Evolutionary conservation across 23 red algal genomes (phyloP).

Genomic region (Gracilaria gracilis): DNA sequence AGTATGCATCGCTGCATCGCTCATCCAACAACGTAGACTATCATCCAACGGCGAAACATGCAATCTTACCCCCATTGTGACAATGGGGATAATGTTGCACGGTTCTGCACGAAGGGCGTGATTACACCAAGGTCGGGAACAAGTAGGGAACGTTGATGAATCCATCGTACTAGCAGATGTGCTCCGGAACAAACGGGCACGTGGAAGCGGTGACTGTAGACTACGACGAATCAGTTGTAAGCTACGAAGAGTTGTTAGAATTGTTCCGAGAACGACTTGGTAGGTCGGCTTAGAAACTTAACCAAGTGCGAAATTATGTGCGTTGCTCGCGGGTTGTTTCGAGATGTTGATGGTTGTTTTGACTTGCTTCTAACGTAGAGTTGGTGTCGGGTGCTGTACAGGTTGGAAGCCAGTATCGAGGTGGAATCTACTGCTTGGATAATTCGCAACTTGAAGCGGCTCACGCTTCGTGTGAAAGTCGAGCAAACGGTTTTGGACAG

Average conservation of each 20-base stretch:
- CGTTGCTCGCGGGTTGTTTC: neutral
- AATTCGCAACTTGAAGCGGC: slow-evolving; percentile 51
- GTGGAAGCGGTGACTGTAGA: slow-evolving; percentile 74
- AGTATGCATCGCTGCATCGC: no score
- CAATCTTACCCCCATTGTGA: no score
- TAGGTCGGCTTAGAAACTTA: slow-evolving; percentile 51
- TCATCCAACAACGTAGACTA: no score
- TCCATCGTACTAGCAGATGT: slow-evolving; percentile 73
- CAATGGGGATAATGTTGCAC: no score
- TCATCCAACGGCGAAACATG: no score
- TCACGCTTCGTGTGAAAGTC: slow-evolving; percentile 36
- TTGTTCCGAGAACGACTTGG: slow-evolving; percentile 71
- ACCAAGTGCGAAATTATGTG: slow-evolving; percentile 77
- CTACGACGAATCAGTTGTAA: slow-evolving; percentile 70
- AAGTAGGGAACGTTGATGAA: slow-evolving; percentile 55
- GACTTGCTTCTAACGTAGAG: neutral
- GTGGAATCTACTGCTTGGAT: slow-evolving; percentile 67
- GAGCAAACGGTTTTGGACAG: slow-evolving; percentile 33
- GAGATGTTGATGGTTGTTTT: neutral
- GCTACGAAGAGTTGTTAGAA: slow-evolving; percentile 63
- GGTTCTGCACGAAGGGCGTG: slow-evolving; percentile 64
- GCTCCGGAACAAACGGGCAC: slow-evolving; percentile 76
- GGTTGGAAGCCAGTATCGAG: slow-evolving; percentile 80
- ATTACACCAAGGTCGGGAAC: slow-evolving; percentile 76
- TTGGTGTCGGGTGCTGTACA: neutral